Conservation (phyloP, 2,329 filamentous ascomycete genomes). For the Phyllosticta capitalensis region DNA sequence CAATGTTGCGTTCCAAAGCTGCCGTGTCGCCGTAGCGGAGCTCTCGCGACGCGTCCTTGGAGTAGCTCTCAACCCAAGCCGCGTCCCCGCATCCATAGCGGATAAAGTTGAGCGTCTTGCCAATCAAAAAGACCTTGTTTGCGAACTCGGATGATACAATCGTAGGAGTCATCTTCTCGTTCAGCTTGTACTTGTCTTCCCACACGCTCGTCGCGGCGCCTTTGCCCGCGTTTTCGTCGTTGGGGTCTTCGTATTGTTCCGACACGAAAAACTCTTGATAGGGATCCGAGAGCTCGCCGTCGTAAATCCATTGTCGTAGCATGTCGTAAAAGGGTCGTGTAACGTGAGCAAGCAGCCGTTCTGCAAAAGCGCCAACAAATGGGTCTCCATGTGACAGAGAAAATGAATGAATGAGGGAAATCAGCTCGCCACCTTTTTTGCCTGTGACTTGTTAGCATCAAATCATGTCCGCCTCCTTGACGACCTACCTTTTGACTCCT, state of each 20-base stretch:
- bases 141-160: conserved; percentile 93
- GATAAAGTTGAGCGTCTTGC: conserved; percentile 97
- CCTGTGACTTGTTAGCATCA: conserved; percentile 22
- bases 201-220: conserved; percentile 77
- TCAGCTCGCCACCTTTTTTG: conserved; percentile 80
- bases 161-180: conserved; percentile 76
- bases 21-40: conserved; percentile 88
- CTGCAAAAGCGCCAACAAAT: conserved; percentile 86
- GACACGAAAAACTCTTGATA: conserved; percentile 92
- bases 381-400: conserved; percentile 92
- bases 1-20: conserved; percentile 84
- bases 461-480: neutral
- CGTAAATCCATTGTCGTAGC: conserved; percentile 93
- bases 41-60: conserved; percentile 84
- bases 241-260: conserved; percentile 56
- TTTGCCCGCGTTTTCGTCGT: conserved; percentile 32
- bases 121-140: conserved; percentile 92
- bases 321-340: conserved; percentile 96
- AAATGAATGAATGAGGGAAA: conserved; percentile 87
- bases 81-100: conserved; percentile 90
- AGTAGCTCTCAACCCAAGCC: conserved; percentile 91
- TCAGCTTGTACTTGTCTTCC: conserved; percentile 93
- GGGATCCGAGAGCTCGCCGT: conserved; percentile 94
- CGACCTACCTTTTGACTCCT: conserved; percentile 65
- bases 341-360: conserved; percentile 75